Base-by-base conservation (phyloP, 2,329 filamentous ascomycete species). In the Penicillium brevicompactum region DNA sequence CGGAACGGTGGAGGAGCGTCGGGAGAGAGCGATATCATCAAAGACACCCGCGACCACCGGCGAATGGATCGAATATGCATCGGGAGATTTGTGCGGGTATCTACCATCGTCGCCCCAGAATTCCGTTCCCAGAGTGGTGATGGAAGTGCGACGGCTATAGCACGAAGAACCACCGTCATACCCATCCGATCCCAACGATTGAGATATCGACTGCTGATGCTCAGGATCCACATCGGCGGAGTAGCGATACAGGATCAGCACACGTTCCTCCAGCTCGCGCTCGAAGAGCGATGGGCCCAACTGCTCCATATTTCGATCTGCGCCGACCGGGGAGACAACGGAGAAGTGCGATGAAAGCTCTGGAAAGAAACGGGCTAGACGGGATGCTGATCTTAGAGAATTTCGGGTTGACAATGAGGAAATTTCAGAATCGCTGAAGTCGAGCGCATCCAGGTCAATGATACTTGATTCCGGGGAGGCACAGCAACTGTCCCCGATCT, bases 61-160 rank as follows among this genome's bases (percentile, higher is more conserved):
- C 0, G 67, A 69, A 9, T 59, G 44, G 18, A 67, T 65, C 1
- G 68, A 68, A 41, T 67, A 70, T 16, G 59, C 49, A 49, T 66
- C 62, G 4, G 62, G 56, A 6, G 61, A 55, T 34, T 58, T 62
- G 44, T 63, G 60, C 1, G 46, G 30, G 32, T 31, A 24, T 27
- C 43, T 38, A 10, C 44, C 56, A 32, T 51, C 55, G 8, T 48
- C 50, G 14, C 42, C 57, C 11, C 59, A 56, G n/a, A 58, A 57
- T 11, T 69, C 68, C 2, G 69, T 70, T 14, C 49, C 63, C n/a
- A 72, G 49, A 49, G 71, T 75, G 21, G 69, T 69, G 27, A 72
- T 53, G 2, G 73, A 74, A 8, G 66, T 69, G 43, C 70, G 62
- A 24, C 62, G 64, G 53, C 70, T 74, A 43, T 75, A 75, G 49